Base-by-base conservation (phyloP, 495 filamentous ascomycete species). In the Chlorociboria aeruginascens region DNA sequence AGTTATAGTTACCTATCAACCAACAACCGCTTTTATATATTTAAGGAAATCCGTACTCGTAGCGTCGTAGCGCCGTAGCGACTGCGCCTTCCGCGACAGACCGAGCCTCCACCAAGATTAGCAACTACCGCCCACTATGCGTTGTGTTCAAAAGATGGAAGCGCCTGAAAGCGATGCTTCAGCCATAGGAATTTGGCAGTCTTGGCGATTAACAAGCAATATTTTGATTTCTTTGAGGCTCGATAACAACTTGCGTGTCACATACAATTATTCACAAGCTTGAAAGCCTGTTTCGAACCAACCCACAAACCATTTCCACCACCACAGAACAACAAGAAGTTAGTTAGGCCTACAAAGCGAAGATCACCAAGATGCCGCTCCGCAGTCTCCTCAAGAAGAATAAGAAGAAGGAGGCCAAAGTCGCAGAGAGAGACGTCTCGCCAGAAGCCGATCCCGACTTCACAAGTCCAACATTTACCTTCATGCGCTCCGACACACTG, bases 401-500 rank as follows among this genome's bases (percentile, higher is more conserved):
- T n/a, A n/a, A n/a, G n/a, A n/a, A n/a, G n/a, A 56, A 57, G 42
- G 48, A 61, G 13, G 20, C 20, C 20, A 55, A 55, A 49, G 40
- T 49, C 7, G 40, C 42, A 8, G 29, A 42, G 33, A 14, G 32
- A 29, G 16, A 37, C 8, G 35, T 30, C 7, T 16, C 32, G 38
- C 36, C 51, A 8, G 40, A 28, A 45, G 20, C n/a, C 11, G 34
- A 17, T 11, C 17, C 28, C 14, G 31, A 17, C 12, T 36, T 16
- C 3, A 82, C 76, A 10, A 16, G 36, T 1, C 85, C 86, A 47
- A 78, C 83, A 58, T 84, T 96, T 67, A 88, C 72, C 49, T 85
- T 97, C 70, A 72, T 93, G 52, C 79, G 89, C 37, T 81, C 82
- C 49, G 87, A 90, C 60, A 94, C 90, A 10, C 69, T 80, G 46